Percentiles rank a stretch among this genome's conserved stretches.
These are phyloP conservation scores for Fusarium devonianum DNA, from an alignment of 2,329 filamentous ascomycete species.

Conservation along the genomic window DNA sequence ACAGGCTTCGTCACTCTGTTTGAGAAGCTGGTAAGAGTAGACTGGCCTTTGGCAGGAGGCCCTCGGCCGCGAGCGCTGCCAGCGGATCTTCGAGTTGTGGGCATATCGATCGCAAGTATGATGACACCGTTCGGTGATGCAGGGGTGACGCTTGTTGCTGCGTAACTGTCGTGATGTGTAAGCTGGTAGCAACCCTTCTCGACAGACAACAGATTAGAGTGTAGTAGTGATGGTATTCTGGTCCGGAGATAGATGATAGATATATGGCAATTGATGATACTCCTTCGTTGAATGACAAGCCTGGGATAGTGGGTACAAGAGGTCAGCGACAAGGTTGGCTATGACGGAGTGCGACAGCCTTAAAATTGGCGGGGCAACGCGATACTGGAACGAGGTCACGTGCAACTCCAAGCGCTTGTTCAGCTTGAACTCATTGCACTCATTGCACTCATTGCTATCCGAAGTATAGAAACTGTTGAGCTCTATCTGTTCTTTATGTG, in stretches of 20 bases:
- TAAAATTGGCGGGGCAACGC: slow-evolving; percentile 63
- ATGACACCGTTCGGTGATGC: slow-evolving; percentile 3
- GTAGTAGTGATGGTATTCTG: neutral
- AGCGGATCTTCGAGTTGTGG: slow-evolving; percentile 58
- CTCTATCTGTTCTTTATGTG: neutral
- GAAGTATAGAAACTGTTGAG: too few species aligned
- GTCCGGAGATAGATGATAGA: neutral
- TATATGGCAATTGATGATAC: slow-evolving; percentile 12
- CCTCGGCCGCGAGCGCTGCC: slow-evolving; percentile 47
- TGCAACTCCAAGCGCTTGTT: too few species aligned
- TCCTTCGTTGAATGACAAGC: slow-evolving; percentile 2
- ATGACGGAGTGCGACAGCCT: slow-evolving; percentile 35
- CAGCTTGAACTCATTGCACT: too few species aligned
- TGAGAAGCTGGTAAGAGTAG: slow-evolving; percentile 63
- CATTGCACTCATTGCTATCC: too few species aligned
- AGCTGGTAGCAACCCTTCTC: neutral
- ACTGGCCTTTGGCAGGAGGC: slow-evolving; percentile 55
- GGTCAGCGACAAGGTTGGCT: slow-evolving; percentile 19
- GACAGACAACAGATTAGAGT: neutral
- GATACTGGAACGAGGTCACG: slow-evolving; percentile 58
- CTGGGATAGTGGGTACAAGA: slow-evolving; percentile 12
- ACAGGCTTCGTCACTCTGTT: slow-evolving; percentile 63
- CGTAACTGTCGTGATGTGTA: slow-evolving; percentile 3
- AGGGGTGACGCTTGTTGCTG: slow-evolving; percentile 5
- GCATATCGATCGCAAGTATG: slow-evolving; percentile 50